These are phyloP conservation scores for Kazachstania viticola DNA, from an alignment of 805 yeast species.

Conservation along the genomic window DNA sequence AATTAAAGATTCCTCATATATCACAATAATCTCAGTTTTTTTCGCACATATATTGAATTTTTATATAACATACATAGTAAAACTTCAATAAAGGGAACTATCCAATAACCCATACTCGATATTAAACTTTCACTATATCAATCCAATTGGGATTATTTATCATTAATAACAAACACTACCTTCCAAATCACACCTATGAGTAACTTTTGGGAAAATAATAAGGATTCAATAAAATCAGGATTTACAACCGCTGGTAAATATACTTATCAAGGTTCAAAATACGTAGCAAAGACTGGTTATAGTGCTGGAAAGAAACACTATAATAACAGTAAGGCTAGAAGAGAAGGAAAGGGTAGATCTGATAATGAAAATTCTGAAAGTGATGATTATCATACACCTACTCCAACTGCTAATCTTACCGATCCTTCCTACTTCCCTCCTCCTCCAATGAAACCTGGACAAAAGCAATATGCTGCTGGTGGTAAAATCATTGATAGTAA, in stretches of 20 bases:
- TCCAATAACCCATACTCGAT: no score
- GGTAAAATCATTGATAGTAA: constrained; percentile 7
- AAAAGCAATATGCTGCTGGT: constrained; percentile 22
- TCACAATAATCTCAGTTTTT: no score
- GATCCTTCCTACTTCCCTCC: constrained; percentile 25
- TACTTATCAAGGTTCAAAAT: constrained; percentile 30
- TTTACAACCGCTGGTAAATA: constrained; percentile 27
- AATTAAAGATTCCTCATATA: no score
- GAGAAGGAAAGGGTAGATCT: constrained; percentile 4
- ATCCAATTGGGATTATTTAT: no score
- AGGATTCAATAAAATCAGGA: constrained; percentile 29
- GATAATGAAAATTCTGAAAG: constrained; percentile 4
- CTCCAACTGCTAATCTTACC: constrained; percentile 4
- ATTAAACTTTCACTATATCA: no score
- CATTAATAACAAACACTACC: no score
- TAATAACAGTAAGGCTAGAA: constrained; percentile 10
- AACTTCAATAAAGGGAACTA: no score
- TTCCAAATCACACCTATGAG: constrained; percentile 17
- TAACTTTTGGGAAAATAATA: constrained; percentile 33
- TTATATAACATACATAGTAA: no score
- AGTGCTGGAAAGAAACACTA: constrained; percentile 29
- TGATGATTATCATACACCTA: constrained; percentile 1
- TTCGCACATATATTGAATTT: no score
- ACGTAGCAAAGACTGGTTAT: constrained; percentile 32
- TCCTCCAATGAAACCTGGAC: constrained; percentile 32